phyloP scores from a whole-genome alignment of 1,139 yeast genomes.

The Candida buenavistaensis region DNA sequence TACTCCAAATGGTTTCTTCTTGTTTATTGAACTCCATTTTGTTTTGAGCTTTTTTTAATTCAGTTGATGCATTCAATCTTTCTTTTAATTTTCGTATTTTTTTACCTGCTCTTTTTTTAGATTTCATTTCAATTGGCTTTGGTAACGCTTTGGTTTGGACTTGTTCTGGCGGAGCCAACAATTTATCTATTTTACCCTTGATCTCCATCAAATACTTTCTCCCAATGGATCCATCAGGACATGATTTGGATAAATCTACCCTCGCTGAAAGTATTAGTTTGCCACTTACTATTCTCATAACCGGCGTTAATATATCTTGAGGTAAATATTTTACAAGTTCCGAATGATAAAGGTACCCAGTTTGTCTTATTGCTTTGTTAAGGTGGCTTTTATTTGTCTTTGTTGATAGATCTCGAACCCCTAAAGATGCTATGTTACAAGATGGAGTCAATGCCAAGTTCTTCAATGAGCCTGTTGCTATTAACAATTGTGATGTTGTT shows the following conservation, averaged over 20 bases:
- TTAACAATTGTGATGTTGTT: conserved; percentile 72
- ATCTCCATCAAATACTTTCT: conserved; percentile 59
- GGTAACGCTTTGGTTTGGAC: conserved; percentile 76
- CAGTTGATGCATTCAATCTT: conserved; percentile 70
- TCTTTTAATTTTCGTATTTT: conserved; percentile 78
- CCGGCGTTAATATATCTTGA: conserved; percentile 61
- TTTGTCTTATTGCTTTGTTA: conserved; percentile 42
- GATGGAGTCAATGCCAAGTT: conserved; percentile 74
- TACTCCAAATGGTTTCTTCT: conserved; percentile 62
- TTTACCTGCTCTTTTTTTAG: conserved; percentile 86
- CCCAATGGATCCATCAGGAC: conserved; percentile 59
- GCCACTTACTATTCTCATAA: conserved; percentile 77
- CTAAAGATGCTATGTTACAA: conserved; percentile 80
- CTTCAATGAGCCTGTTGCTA: conserved; percentile 70
- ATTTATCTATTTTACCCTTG: conserved; percentile 61
- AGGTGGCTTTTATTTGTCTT: conserved; percentile 20
- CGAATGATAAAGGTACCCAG: conserved; percentile 62
- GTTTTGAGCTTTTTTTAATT: conserved; percentile 79
- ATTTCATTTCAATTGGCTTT: conserved; percentile 72
- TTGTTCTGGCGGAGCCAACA: conserved; percentile 76
- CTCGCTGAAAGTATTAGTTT: conserved; percentile 84
- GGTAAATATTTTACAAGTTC: conserved; percentile 58
- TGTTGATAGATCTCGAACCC: conserved; percentile 57
- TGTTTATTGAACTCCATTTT: conserved; percentile 78
- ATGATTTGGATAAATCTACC: conserved; percentile 56